phyloP scores from a whole-genome alignment of 352 stramenopile species.

The Pythium rishiriense region DNA sequence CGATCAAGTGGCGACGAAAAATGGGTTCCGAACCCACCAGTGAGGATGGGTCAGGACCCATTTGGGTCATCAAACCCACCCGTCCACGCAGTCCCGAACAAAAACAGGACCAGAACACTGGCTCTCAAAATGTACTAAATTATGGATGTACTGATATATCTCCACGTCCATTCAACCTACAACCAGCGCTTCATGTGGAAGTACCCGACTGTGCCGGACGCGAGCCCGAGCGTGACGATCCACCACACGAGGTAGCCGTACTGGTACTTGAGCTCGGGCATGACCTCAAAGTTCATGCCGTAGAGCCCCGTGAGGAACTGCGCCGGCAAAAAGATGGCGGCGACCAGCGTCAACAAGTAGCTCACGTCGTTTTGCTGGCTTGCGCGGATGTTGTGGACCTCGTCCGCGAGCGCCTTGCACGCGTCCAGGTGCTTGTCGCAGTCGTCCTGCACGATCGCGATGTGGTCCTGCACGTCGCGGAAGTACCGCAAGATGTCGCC shows the following conservation, averaged over 20 bases:
- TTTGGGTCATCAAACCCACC: no score
- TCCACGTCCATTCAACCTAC: conserved; percentile 20
- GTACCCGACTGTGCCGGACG: conserved; percentile 42
- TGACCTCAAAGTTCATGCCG: conserved; percentile 89
- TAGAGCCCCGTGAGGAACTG: conserved; percentile 89
- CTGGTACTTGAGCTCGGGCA: conserved; percentile 78
- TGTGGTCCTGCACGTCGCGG: conserved; percentile 83
- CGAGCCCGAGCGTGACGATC: conserved; percentile 53
- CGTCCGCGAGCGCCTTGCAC: conserved; percentile 63
- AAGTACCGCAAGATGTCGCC: conserved; percentile 79
- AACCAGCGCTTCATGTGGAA: conserved; percentile 81
- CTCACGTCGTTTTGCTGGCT: conserved; percentile 73
- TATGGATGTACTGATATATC: conserved; percentile 17
- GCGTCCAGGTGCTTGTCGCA: conserved; percentile 78
- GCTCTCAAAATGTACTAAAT: conserved; percentile 12
- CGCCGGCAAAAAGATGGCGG: conserved; percentile 78
- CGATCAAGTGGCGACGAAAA: conserved; percentile 28
- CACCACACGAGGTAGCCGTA: conserved; percentile 86
- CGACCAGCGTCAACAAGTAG: conserved; percentile 80
- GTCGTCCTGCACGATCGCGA: conserved; percentile 78
- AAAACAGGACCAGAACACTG: no score
- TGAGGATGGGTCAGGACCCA: conserved; percentile 7
- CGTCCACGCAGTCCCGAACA: no score
- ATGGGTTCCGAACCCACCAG: background rate
- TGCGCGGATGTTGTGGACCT: conserved; percentile 66